Evolutionary conservation across 176 grass and related monocot species (phyloP).

Genomic region (Triticum monococcum): DNA sequence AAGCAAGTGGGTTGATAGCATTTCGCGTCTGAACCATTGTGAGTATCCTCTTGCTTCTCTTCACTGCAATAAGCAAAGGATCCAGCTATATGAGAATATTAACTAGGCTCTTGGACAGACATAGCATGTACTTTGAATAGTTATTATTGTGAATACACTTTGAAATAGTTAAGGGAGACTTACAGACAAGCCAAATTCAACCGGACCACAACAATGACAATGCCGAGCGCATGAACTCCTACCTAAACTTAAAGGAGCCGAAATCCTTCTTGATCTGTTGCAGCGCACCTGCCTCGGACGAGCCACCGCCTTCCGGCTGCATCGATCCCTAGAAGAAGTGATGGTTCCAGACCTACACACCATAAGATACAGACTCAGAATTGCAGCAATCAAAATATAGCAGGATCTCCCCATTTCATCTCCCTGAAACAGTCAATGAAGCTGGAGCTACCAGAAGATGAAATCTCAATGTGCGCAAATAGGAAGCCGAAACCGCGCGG

Average conservation of each 20-base stretch:
- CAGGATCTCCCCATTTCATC: neutral
- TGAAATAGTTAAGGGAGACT: too few relatives aligned
- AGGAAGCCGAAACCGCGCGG: neutral
- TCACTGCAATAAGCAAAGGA: slow-evolving; percentile 53
- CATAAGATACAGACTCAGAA: neutral
- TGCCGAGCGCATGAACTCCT: slow-evolving; percentile 56
- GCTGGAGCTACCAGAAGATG: neutral
- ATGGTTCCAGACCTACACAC: slow-evolving; percentile 81
- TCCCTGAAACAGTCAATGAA: neutral
- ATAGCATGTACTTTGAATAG: too few relatives aligned
- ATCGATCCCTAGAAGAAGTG: slow-evolving; percentile 95
- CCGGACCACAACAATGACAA: slow-evolving; percentile 63
- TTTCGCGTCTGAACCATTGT: slow-evolving; percentile 63
- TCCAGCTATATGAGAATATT: neutral
- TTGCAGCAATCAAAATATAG: neutral
- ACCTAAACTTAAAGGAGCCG: slow-evolving; percentile 77
- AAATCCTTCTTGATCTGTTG: slow-evolving; percentile 94
- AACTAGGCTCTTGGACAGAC: neutral
- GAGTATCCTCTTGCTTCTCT: slow-evolving; percentile 62
- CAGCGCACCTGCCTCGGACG: slow-evolving; percentile 51
- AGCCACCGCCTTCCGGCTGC: slow-evolving; percentile 67
- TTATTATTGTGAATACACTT: too few relatives aligned
- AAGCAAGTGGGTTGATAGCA: slow-evolving; percentile 78
- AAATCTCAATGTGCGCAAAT: neutral
- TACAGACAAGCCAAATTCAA: slow-evolving; percentile 60